These are phyloP conservation scores for Linum trigynum DNA, from an alignment of 345 rosid species.

Conservation along the genomic window DNA sequence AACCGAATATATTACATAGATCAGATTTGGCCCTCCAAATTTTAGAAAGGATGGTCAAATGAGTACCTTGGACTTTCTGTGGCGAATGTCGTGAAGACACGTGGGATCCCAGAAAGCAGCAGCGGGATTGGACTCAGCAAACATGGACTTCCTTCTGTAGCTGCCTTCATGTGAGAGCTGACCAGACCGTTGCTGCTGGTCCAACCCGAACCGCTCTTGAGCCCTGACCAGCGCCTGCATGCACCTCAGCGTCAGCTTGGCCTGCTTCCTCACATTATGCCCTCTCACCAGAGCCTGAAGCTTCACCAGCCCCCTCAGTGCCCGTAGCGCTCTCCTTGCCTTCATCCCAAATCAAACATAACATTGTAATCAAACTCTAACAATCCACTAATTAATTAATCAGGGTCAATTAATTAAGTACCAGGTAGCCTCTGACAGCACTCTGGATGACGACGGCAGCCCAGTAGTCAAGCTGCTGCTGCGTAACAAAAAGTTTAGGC, in stretches of 20 bases:
- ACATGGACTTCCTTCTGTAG: slow-evolving; percentile 14
- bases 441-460: slow-evolving; percentile 24
- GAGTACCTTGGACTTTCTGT: slow-evolving; percentile 15
- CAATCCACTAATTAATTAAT: neutral
- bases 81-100: slow-evolving; percentile 11
- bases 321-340: slow-evolving; percentile 25
- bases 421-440: slow-evolving; percentile 24
- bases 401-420: slow-evolving; percentile 3
- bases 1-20: too few relatives aligned
- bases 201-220: slow-evolving; percentile 14
- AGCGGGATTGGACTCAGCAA: slow-evolving; percentile 12
- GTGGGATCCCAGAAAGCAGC: slow-evolving; percentile 10
- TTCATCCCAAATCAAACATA: neutral
- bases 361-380: neutral
- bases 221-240: slow-evolving; percentile 25
- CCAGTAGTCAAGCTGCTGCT: neutral
- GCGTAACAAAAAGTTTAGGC: neutral
- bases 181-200: slow-evolving; percentile 10
- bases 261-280: slow-evolving; percentile 21
- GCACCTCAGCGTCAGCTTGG: slow-evolving; percentile 17
- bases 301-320: slow-evolving; percentile 26
- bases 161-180: slow-evolving; percentile 18
- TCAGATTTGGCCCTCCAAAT: too few relatives aligned
- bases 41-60: neutral
- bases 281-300: slow-evolving; percentile 27